phyloP scores from a whole-genome alignment of 441 rosid species.

The Metrosideros polymorpha region DNA sequence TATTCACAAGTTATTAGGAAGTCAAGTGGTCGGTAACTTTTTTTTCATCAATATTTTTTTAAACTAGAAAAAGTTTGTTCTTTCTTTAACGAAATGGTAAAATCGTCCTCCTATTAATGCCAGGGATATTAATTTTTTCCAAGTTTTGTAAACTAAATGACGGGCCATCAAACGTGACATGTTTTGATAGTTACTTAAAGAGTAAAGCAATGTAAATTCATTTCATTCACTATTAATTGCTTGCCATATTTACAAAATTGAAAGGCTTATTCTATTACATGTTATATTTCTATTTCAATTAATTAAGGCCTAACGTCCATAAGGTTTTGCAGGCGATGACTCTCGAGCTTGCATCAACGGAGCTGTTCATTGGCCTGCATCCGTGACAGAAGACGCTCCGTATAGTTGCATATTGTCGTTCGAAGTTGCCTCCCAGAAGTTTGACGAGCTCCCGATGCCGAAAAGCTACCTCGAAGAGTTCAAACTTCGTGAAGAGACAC shows the following conservation, averaged over 20 bases:
- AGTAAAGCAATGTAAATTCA: not conserved
- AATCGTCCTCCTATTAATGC: too few species aligned
- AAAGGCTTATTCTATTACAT: not conserved
- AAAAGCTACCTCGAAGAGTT: not conserved
- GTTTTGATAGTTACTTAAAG: not conserved
- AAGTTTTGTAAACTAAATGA: not conserved
- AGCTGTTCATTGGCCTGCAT: not conserved
- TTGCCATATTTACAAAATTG: not conserved
- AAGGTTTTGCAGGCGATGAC: rapidly evolving
- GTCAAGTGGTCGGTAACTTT: too few species aligned
- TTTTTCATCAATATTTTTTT: too few species aligned
- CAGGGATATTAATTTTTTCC: too few species aligned
- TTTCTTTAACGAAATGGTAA: too few species aligned
- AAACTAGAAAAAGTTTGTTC: too few species aligned
- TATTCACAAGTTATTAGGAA: too few species aligned
- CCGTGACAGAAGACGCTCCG: rapidly evolving
- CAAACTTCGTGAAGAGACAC: not conserved
- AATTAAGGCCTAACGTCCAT: not conserved
- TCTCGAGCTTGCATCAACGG: not conserved
- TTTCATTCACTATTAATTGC: not conserved
- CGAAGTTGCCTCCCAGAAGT: not conserved
- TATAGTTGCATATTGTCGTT: not conserved
- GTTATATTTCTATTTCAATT: not conserved
- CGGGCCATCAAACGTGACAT: not conserved
- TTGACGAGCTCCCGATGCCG: not conserved